phyloP scores from a whole-genome alignment of 2,329 filamentous ascomycete genomes.

The Aaosphaeria arxii region DNA sequence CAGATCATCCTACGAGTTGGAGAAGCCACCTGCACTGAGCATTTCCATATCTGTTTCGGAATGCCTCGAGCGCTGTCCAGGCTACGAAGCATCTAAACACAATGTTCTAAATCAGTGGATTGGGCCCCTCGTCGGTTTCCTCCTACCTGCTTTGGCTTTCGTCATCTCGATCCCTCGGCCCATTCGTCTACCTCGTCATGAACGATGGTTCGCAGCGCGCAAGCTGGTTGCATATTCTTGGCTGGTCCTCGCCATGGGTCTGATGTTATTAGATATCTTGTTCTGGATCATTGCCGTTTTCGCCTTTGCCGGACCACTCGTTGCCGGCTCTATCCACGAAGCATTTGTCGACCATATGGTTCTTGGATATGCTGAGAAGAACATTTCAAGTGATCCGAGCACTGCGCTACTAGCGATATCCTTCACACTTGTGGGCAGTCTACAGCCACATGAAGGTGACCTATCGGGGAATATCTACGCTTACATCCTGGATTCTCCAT shows the following conservation, averaged over 20 bases:
- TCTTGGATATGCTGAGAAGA: constrained; percentile 1
- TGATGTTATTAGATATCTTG: constrained; percentile 15
- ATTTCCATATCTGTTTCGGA: constrained; percentile 18
- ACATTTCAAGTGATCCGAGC: not conserved
- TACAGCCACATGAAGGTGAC: not conserved
- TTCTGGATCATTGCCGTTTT: constrained; percentile 6
- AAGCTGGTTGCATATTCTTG: not conserved
- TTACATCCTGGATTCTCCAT: constrained; percentile 23
- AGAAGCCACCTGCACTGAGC: not conserved
- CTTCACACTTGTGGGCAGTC: constrained; percentile 1
- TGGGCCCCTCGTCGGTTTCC: constrained; percentile 35
- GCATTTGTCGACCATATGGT: constrained; percentile 4
- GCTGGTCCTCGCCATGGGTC: constrained; percentile 12
- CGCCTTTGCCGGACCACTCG: constrained; percentile 3
- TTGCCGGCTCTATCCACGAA: constrained; percentile 5
- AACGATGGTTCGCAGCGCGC: constrained; percentile 10
- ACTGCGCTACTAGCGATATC: not conserved
- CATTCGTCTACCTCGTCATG: not conserved
- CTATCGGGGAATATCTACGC: not conserved
- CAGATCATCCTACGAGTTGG: constrained; percentile 1
- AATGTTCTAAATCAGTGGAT: constrained; percentile 29
- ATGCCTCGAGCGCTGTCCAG: constrained; percentile 25
- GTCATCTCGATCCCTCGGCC: constrained; percentile 35
- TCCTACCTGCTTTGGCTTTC: constrained; percentile 36
- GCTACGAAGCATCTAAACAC: constrained; percentile 28